phyloP scores from a whole-genome alignment of 2,329 filamentous ascomycete species.

The Xylariales sp. region DNA sequence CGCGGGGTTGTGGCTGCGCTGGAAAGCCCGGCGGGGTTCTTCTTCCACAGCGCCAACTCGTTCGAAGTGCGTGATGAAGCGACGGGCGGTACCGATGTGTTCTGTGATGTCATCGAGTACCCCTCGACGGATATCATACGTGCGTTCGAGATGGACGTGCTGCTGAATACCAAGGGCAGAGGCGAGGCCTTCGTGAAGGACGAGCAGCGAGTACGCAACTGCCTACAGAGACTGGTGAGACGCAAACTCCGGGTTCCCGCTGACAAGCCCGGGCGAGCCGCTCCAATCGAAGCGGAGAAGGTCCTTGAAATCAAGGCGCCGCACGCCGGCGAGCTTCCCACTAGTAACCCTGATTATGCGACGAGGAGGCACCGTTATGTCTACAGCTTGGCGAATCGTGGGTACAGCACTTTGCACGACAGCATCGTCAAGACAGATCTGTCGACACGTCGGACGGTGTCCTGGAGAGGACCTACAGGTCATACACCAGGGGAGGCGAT shows the following conservation, averaged over 20 bases:
- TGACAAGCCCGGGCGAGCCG: slow-evolving; percentile 2
- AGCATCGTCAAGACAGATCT: slow-evolving; percentile 74
- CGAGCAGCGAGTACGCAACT: slow-evolving; percentile 53
- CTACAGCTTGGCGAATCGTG: slow-evolving; percentile 67
- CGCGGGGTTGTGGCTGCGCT: slow-evolving; percentile 76
- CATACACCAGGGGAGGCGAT: slow-evolving; percentile 78
- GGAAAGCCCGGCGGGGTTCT: slow-evolving; percentile 76
- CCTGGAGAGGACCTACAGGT: slow-evolving; percentile 67
- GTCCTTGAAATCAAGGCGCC: slow-evolving; percentile 62
- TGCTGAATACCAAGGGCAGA: slow-evolving; percentile 65
- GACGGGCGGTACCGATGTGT: slow-evolving; percentile 61
- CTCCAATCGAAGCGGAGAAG: slow-evolving; percentile 40
- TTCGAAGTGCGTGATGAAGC: slow-evolving; percentile 69
- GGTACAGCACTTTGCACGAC: slow-evolving; percentile 71
- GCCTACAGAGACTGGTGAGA: slow-evolving; percentile 56
- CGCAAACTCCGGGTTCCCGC: slow-evolving; percentile 56
- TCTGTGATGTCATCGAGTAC: slow-evolving; percentile 74
- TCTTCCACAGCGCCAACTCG: slow-evolving; percentile 83
- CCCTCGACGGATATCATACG: slow-evolving; percentile 73
- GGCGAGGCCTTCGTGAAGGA: slow-evolving; percentile 58
- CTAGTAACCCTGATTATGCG: slow-evolving; percentile 69
- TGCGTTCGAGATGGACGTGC: slow-evolving; percentile 75
- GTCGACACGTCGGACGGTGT: slow-evolving; percentile 59
- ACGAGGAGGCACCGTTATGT: slow-evolving; percentile 68
- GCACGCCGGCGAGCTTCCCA: slow-evolving; percentile 72